Conservation (phyloP, 768 basidiomycete species). For the Boletellus ananas region DNA sequence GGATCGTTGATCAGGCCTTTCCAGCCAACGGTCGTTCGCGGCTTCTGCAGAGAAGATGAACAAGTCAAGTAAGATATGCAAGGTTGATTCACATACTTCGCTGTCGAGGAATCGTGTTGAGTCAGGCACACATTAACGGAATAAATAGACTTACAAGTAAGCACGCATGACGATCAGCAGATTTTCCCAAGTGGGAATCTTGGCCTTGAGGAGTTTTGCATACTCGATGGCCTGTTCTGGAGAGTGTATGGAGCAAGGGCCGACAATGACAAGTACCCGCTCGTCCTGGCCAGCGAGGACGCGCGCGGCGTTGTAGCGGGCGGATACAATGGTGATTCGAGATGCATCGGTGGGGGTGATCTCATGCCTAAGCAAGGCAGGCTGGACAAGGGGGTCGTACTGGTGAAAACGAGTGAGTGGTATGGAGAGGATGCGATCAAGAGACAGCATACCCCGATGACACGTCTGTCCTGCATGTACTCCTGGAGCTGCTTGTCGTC, state of each 20-base stretch:
- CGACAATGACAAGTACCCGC: conserved; percentile 85
- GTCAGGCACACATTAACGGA: conserved; percentile 16
- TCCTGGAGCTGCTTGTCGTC: conserved; percentile 60
- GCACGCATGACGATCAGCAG: conserved; percentile 93
- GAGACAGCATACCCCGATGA: conserved; percentile 59
- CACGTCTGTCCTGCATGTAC: conserved; percentile 79
- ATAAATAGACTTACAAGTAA: conserved; percentile 75
- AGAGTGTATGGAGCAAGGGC: conserved; percentile 94
- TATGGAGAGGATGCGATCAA: background rate
- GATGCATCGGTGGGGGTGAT: conserved; percentile 64
- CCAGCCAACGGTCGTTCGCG: conserved; percentile 96
- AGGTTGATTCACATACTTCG: conserved; percentile 31
- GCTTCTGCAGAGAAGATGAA: conserved; percentile 57
- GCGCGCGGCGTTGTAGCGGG: conserved; percentile 74
- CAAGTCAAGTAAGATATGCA: background rate
- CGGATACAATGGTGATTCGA: conserved; percentile 70
- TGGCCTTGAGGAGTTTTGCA: conserved; percentile 65
- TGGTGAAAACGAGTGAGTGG: conserved; percentile 28
- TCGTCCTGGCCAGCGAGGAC: conserved; percentile 84
- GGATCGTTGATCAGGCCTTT: conserved; percentile 96
- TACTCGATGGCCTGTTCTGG: conserved; percentile 82
- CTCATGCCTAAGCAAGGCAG: conserved; percentile 86
- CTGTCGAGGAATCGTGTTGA: conserved; percentile 36
- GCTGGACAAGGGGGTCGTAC: conserved; percentile 97
- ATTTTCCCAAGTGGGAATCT: conserved; percentile 65